These are phyloP conservation scores for Vigna angularis DNA, from an alignment of 306 rosid species.

Conservation along the genomic window DNA sequence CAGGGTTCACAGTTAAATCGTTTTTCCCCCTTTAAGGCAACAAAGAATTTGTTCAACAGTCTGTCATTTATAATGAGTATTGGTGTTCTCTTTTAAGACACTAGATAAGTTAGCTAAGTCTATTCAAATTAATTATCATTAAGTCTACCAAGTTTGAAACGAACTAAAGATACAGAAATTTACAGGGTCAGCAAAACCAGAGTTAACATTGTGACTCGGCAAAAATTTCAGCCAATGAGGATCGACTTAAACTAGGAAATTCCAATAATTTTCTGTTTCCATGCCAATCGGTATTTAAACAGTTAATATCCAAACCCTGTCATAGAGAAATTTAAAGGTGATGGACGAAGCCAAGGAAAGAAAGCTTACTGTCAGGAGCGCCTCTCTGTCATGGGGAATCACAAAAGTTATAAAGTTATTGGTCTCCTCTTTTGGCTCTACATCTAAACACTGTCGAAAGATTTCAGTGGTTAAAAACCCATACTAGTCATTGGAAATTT, in stretches of 20 bases:
- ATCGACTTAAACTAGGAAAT: constrained; percentile 15
- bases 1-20: not conserved
- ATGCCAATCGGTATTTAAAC: constrained; percentile 25
- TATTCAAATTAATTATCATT: constrained; percentile 23
- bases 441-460: constrained; percentile 70
- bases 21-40: not conserved
- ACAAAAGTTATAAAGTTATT: constrained; percentile 66
- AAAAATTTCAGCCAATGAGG: constrained; percentile 3
- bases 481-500: constrained; percentile 20
- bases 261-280: not conserved
- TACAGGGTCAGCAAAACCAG: constrained; percentile 14
- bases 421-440: constrained; percentile 80
- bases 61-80: not conserved
- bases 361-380: constrained; percentile 57
- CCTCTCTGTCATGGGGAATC: constrained; percentile 83
- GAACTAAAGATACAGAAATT: constrained; percentile 2
- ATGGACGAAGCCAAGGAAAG: constrained; percentile 22
- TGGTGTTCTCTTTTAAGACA: not conserved
- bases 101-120: constrained; percentile 3
- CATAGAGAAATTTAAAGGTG: constrained; percentile 23
- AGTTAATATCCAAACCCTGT: constrained; percentile 25
- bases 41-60: not conserved
- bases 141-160: not conserved
- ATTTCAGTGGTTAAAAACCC: constrained; percentile 46
- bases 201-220: not conserved